A percentile compares a stretch with the other conserved stretches of the same genome.
These are phyloP conservation scores for Marasmius sp. DNA, from an alignment of 1,284 basidiomycete species.

Conservation along the genomic window DNA sequence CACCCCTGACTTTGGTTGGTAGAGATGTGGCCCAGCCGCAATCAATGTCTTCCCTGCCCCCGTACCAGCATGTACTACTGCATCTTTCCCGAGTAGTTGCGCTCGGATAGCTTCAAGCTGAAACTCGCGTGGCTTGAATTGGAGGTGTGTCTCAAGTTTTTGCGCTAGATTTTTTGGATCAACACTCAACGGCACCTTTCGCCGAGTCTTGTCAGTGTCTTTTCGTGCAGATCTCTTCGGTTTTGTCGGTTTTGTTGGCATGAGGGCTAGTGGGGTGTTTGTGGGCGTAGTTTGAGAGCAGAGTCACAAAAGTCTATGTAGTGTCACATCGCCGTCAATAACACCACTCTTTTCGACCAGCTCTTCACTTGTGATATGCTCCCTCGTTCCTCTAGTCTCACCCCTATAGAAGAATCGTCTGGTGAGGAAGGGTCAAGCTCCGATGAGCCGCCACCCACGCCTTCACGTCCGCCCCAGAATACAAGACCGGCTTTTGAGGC, in stretches of 20 bases:
- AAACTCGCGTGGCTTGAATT: constrained; percentile 11
- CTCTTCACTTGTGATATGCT: background rate
- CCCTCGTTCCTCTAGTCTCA: background rate
- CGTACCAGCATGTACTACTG: constrained; percentile 34
- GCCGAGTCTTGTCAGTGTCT: background rate
- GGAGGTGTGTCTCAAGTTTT: background rate
- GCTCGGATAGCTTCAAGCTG: constrained; percentile 22
- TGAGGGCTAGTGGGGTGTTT: background rate
- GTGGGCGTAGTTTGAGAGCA: background rate
- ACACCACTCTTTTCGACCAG: background rate
- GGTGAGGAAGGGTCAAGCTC: background rate
- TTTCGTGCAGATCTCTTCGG: background rate
- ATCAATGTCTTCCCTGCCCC: constrained; percentile 33
- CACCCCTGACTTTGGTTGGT: constrained; percentile 22
- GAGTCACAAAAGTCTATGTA: background rate
- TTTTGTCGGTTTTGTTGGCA: background rate
- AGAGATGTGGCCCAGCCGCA: constrained; percentile 30
- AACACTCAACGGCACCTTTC: constrained; percentile 1
- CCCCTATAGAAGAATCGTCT: background rate
- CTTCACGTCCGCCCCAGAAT: background rate
- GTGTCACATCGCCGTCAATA: background rate
- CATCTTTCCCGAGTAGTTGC: constrained; percentile 25
- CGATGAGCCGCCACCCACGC: background rate
- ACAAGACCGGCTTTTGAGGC: no score
- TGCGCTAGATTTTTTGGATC: background rate